A percentile compares a stretch with the other conserved stretches of the same genome.
Conservation (phyloP, 805 yeast genomes). For the Candida sakaeoensis region DNA sequence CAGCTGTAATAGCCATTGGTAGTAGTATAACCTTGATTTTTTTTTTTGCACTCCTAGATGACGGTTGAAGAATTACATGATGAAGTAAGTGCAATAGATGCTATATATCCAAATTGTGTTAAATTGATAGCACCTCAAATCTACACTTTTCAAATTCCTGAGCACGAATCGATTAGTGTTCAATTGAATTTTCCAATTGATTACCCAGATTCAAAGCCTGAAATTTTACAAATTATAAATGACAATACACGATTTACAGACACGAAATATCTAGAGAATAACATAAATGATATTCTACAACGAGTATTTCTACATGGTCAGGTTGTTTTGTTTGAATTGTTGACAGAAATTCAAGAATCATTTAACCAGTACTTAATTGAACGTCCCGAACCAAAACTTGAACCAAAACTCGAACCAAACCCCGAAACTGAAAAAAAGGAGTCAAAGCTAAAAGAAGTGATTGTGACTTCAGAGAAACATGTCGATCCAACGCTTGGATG, state of each 20-base stretch:
- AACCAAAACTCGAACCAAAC: slow-evolving; percentile 2
- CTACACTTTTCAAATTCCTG: slow-evolving; percentile 53
- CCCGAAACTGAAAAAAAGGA: slow-evolving; percentile 41
- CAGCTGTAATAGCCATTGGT: slow-evolving; percentile 16
- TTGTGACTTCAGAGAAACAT: background rate
- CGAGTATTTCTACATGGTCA: slow-evolving; percentile 53
- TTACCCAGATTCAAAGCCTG: slow-evolving; percentile 70
- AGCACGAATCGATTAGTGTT: slow-evolving; percentile 56
- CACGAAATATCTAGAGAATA: slow-evolving; percentile 37
- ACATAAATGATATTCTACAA: slow-evolving; percentile 50
- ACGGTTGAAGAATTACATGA: slow-evolving; percentile 52
- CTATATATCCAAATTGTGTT: slow-evolving; percentile 74
- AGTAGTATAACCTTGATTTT: background rate
- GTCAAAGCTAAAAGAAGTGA: background rate
- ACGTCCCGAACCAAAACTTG: slow-evolving; percentile 9
- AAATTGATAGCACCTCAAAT: slow-evolving; percentile 34
- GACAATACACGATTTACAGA: slow-evolving; percentile 38
- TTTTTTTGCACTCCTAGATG: background rate
- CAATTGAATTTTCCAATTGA: slow-evolving; percentile 65
- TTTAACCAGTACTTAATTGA: slow-evolving; percentile 29
- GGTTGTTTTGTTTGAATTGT: slow-evolving; percentile 77
- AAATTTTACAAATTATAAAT: slow-evolving; percentile 52
- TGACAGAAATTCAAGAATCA: slow-evolving; percentile 58
- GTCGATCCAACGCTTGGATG: slow-evolving; percentile 64
- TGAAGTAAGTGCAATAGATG: slow-evolving; percentile 79